Evolutionary conservation across 257 asterid genomes (phyloP).

Genomic region (Thymus quinquecostatus): DNA sequence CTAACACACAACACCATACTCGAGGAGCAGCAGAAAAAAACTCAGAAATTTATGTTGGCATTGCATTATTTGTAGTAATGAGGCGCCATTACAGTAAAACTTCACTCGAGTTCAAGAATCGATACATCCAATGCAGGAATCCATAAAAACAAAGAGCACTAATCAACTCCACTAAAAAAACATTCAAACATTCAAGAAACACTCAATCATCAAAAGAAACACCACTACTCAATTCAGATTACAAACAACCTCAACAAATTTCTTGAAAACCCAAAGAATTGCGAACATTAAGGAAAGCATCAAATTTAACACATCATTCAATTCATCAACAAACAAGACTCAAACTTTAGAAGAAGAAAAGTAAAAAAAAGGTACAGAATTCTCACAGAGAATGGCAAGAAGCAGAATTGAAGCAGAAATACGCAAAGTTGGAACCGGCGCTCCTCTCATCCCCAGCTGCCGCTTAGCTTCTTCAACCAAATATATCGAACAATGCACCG

Average conservation of each 20-base stretch:
- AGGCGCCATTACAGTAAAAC: neutral
- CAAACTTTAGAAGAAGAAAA: neutral
- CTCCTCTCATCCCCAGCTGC: slow-evolving; percentile 52
- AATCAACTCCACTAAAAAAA: slow-evolving; percentile 12
- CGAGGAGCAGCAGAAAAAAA: neutral
- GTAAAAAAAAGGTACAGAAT: slow-evolving; percentile 15
- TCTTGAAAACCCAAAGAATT: slow-evolving; percentile 13
- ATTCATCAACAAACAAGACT: slow-evolving; percentile 24
- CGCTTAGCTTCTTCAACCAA: slow-evolving; percentile 34
- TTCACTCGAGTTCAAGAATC: slow-evolving; percentile 22
- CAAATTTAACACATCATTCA: slow-evolving; percentile 33
- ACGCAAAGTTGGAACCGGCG: slow-evolving; percentile 41
- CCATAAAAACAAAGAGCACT: slow-evolving; percentile 14
- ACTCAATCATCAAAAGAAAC: slow-evolving; percentile 6
- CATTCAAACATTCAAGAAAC: neutral
- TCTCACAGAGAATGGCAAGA: slow-evolving; percentile 60
- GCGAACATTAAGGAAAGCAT: slow-evolving; percentile 19
- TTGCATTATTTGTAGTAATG: slow-evolving; percentile 14
- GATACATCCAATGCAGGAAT: slow-evolving; percentile 33
- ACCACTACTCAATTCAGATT: slow-evolving; percentile 14
- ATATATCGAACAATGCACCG: slow-evolving; percentile 27
- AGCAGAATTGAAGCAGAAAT: slow-evolving; percentile 40
- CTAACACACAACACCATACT: slow-evolving; percentile 8
- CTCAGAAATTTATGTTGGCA: neutral
- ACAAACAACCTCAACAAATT: slow-evolving; percentile 27